Conservation (phyloP, 768 basidiomycete species). For the Pholiota conissans region DNA sequence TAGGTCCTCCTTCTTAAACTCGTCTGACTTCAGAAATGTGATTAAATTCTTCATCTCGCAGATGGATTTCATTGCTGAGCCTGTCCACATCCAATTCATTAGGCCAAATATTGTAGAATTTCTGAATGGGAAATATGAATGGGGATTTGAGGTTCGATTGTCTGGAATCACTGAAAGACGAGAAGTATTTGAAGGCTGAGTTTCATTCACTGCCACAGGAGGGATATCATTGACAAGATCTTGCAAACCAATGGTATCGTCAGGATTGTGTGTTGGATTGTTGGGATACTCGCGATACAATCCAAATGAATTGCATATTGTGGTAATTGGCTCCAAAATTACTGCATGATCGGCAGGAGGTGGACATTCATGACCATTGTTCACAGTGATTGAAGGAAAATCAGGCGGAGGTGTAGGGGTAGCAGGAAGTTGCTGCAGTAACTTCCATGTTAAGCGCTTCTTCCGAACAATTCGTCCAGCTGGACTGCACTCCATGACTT, state of each 20-base stretch:
- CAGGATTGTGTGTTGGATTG: slow-evolving; percentile 14
- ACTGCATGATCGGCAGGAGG: neutral
- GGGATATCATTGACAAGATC: too few species aligned
- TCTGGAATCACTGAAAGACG: neutral
- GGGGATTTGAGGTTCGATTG: neutral
- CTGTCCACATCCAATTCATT: slow-evolving; percentile 23
- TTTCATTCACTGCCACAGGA: too few species aligned
- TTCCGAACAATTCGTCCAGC: neutral
- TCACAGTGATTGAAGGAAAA: neutral
- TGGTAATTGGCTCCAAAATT: slow-evolving; percentile 1
- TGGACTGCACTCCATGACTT: neutral
- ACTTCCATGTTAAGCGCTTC: neutral
- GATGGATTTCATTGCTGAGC: slow-evolving; percentile 16
- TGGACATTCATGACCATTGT: neutral
- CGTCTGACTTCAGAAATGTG: slow-evolving; percentile 14
- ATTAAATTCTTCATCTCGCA: slow-evolving; percentile 11
- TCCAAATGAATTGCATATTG: slow-evolving; percentile 10
- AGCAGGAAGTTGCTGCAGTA: neutral
- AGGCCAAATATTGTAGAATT: slow-evolving; percentile 17
- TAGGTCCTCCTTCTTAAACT: slow-evolving; percentile 14
- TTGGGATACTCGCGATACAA: slow-evolving; percentile 13
- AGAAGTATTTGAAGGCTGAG: too few species aligned
- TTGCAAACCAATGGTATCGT: neutral
- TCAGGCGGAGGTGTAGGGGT: neutral
- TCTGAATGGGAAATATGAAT: slow-evolving; percentile 10